Conservation (phyloP, 2,329 filamentous ascomycete genomes). For the Cladosporium oxysporum region DNA sequence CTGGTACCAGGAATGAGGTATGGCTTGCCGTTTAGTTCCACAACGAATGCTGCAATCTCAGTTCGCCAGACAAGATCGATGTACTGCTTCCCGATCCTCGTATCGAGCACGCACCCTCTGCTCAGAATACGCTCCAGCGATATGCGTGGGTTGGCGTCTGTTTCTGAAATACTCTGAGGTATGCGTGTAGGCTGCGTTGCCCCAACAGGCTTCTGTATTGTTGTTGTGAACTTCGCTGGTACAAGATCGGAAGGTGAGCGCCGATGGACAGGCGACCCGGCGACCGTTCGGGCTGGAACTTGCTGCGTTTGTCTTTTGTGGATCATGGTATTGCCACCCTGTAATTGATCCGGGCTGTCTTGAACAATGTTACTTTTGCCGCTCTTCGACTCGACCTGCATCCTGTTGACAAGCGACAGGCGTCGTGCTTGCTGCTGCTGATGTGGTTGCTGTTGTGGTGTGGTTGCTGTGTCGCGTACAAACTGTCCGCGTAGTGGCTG, state of each 20-base stretch:
- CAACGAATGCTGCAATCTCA: neutral
- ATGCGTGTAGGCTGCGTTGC: neutral
- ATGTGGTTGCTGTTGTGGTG: slow-evolving; percentile 2
- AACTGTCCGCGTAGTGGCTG: neutral
- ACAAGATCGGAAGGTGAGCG: neutral
- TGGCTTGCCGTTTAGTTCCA: neutral
- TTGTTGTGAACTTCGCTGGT: neutral
- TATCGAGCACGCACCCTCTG: neutral
- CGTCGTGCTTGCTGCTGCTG: neutral
- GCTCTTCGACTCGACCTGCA: neutral
- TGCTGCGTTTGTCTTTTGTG: neutral
- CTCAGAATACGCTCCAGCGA: neutral
- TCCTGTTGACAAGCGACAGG: neutral
- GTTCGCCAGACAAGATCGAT: slow-evolving; percentile 15
- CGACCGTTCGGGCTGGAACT: neutral
- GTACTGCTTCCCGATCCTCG: neutral
- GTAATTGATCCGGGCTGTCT: slow-evolving; percentile 9
- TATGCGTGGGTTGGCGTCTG: neutral
- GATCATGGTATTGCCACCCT: neutral
- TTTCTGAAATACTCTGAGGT: neutral
- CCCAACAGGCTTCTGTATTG: neutral
- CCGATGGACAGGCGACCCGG: neutral
- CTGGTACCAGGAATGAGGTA: neutral
- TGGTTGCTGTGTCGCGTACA: neutral
- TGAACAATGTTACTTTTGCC: neutral